Percentiles rank a stretch among this genome's conserved stretches.
Conservation (phyloP, 73 alveolate species). For the Paraurostyla sp. region DNA sequence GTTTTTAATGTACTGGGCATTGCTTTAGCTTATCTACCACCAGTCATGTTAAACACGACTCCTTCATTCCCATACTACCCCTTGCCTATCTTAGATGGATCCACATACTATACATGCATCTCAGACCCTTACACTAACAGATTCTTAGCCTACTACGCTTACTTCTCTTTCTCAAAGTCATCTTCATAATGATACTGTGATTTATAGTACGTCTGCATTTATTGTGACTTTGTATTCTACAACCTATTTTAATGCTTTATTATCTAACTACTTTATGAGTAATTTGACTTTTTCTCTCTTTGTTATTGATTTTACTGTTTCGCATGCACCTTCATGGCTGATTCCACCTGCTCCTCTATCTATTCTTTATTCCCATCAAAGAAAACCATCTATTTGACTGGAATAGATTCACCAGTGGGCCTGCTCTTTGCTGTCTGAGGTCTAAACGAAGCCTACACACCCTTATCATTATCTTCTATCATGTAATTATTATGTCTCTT, state of each 20-base stretch:
- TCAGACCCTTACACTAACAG: slow-evolving; percentile 10
- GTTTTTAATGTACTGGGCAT: slow-evolving; percentile 36
- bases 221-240: not conserved
- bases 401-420: not conserved
- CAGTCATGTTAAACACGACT: not conserved
- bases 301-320: not conserved
- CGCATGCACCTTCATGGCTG: not conserved
- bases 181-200: slow-evolving; percentile 47
- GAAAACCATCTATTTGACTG: slow-evolving; percentile 42
- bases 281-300: not conserved
- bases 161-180: slow-evolving; percentile 13
- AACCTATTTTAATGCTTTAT: slow-evolving; percentile 10
- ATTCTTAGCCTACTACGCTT: not conserved
- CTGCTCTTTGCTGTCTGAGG: slow-evolving; percentile 26
- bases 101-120: slow-evolving; percentile 20
- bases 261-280: slow-evolving; percentile 2
- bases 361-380: slow-evolving; percentile 6
- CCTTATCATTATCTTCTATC: slow-evolving; percentile 14
- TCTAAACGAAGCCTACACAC: slow-evolving; percentile 19
- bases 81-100: not conserved
- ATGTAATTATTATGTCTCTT: not conserved
- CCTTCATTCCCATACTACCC: not conserved
- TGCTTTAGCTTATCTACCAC: slow-evolving; percentile 43
- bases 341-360: slow-evolving; percentile 14
- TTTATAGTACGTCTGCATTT: slow-evolving; percentile 5